Conservation (phyloP, 2,329 filamentous ascomycete genomes). For the Colletotrichum horii region DNA sequence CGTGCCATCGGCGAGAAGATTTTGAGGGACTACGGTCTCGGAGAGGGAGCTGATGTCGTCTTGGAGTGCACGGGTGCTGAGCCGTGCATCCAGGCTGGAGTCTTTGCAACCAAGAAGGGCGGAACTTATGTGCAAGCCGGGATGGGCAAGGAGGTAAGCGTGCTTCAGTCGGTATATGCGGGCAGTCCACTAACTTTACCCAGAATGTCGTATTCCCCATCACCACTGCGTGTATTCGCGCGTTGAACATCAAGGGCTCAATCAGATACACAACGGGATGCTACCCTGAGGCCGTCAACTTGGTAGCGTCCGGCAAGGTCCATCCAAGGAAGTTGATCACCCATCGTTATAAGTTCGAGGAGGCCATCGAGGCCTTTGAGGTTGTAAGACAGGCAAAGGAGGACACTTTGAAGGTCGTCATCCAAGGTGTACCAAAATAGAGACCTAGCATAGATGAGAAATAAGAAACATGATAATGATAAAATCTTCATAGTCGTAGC, state of each 20-base stretch:
- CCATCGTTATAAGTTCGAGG: conserved; percentile 68
- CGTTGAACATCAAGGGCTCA: conserved; percentile 77
- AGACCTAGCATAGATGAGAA: neutral
- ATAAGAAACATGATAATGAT: neutral
- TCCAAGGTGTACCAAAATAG: conserved; percentile 43
- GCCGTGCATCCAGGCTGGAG: conserved; percentile 51
- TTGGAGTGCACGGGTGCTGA: conserved; percentile 37
- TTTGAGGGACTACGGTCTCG: conserved; percentile 39
- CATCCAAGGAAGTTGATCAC: conserved; percentile 64
- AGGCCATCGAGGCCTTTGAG: conserved; percentile 69
- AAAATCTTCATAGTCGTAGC: too few species aligned
- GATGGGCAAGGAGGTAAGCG: conserved; percentile 47
- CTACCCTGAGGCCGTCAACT: conserved; percentile 61
- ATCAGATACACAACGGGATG: conserved; percentile 80
- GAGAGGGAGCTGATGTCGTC: conserved; percentile 53
- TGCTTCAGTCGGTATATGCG: neutral
- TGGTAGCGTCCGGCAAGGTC: conserved; percentile 55
- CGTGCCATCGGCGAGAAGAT: conserved; percentile 55
- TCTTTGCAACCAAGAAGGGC: conserved; percentile 48
- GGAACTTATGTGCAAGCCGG: conserved; percentile 58
- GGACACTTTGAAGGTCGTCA: conserved; percentile 73
- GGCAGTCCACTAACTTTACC: neutral
- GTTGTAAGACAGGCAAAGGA: conserved; percentile 73
- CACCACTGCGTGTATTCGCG: conserved; percentile 73
- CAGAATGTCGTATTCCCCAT: conserved; percentile 63